Evolutionary conservation across 2,329 filamentous ascomycete species (phyloP), one percentile per base, ranked within the genome.

Genomic region (Penicillium corylophilum): DNA sequence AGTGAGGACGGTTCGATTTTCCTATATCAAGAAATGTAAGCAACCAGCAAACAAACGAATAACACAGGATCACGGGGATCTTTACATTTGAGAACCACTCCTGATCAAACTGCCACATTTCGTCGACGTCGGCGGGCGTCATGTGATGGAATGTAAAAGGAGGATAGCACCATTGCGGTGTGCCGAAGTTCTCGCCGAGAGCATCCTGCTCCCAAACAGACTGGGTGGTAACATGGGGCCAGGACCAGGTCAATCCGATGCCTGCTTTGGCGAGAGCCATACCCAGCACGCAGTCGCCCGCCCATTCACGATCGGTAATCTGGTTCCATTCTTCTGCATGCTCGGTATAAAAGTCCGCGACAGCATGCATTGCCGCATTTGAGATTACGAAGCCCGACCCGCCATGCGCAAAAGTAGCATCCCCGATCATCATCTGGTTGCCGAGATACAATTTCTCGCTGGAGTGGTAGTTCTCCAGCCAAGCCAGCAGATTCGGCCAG

Each of bases 341-440:
- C 13, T 61, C 48, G 7, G 65, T 63, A 46, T 76, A 76, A 35
- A 74, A 71, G 18, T 73, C 64, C 4, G 73, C 70, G 7, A 77
- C 64, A 23, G 60, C 67, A 51, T 70, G 64, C 66, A 81, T 69
- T 1, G 77, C 78, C 13, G 73, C 60, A 12, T 72, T 67, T 0
- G 79, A 82, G 4, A 82, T 58, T 3, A 77, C 69, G 53, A 80
- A 77, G 0, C 78, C 78, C 0, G 71, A 74, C 5, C 79, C 79
- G 2, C 77, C 78, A 40, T 80, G 74, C 3, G 73, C 77, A 56
- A 80, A 81, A 1, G 77, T 54, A 1, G 71, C 65, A 1, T 71
- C 63, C 12, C 68, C 73, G 36, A 78, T 77, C 61, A 71, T 68
- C 70, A 78, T 77, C 51, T 77, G 75, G 47, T 77, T 77, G 12